These are phyloP conservation scores for Trypanosoma mega DNA, from an alignment of 208 protist genomes.

Conservation along the genomic window DNA sequence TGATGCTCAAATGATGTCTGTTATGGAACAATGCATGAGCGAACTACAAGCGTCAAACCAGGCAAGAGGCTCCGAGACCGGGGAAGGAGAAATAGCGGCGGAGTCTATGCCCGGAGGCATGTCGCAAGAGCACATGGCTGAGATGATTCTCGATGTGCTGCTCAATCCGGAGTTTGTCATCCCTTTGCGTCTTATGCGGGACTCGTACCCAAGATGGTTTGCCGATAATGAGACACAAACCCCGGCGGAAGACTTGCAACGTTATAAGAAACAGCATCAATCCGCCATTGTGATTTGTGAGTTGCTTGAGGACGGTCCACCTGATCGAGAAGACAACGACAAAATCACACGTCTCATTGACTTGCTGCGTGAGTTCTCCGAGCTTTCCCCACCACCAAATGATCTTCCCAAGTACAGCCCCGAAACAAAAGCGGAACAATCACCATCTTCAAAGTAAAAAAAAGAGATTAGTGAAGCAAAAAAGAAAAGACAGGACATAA, in stretches of 20 bases:
- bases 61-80: neutral
- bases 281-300: slow-evolving; percentile 58
- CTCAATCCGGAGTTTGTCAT: slow-evolving; percentile 57
- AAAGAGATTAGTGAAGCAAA: neutral
- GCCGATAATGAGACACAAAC: slow-evolving; percentile 32
- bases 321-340: slow-evolving; percentile 43
- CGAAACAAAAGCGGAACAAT: neutral
- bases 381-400: slow-evolving; percentile 58
- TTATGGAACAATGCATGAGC: neutral
- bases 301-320: slow-evolving; percentile 37
- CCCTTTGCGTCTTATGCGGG: slow-evolving; percentile 60
- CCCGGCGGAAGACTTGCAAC: slow-evolving; percentile 39
- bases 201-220: slow-evolving; percentile 61
- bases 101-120: slow-evolving; percentile 40
- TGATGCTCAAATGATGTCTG: slow-evolving; percentile 20
- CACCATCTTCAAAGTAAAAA: neutral
- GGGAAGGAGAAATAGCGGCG: slow-evolving; percentile 46
- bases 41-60: neutral
- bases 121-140: slow-evolving; percentile 33
- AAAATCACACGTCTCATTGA: slow-evolving; percentile 49
- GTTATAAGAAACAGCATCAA: slow-evolving; percentile 49
- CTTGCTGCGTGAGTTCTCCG: slow-evolving; percentile 68
- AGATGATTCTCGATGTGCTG: slow-evolving; percentile 45
- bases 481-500: too few species aligned
- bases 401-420: slow-evolving; percentile 35